Evolutionary conservation across 371 early-diverging fungal species (phyloP), one percentile per base, ranked within the genome.

Genomic region (Haplosporangium sp.): DNA sequence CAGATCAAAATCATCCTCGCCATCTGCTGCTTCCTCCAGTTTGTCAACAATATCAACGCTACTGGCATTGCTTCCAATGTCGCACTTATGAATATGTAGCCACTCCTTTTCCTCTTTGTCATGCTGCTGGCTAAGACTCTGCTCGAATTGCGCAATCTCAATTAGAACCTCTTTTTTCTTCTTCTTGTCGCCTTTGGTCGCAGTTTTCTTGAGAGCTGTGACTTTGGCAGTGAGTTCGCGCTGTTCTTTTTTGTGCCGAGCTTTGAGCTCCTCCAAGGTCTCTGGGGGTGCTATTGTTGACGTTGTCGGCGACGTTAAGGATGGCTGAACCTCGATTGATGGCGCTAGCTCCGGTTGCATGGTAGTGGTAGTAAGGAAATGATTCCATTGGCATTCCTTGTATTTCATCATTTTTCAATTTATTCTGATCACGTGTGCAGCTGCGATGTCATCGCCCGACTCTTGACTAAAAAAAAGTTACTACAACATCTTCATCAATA

Each of bases 111-210:
- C 57, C 66, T 96, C 96, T 18, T 84, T 71, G 18, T 85, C 90
- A 14, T 97, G 97, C 20, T 88, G 84, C 51, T 82, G 83, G 38
- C 69, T 82, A 52, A 93, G 80, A 59, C 89, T 87, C 9, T 73
- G 80, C 73, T 96, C 95, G 69, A 96, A 72, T n/a, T 75, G 83
- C 7, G 89, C 90, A 41, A 94, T 91, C 23, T 91, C 88, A 3
- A 84, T 86, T 6, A 82, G 68, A 8, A 95, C 86, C 67, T 95
- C 96, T 83, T 95, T 90, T 77, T 96, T 97, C 82, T 92, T 92
- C 76, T 90, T 88, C 86, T 95, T 96, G 83, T 94, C 90, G 29
- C 88, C 89, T 74, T 93, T 92, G 18, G 91, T 86, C 13, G 86
- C 91, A 0, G 91, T 74, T 83, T 94, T 95, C 55, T 94, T 94